A percentile compares a stretch with the other conserved stretches of the same genome.
phyloP scores from a whole-genome alignment of 2,329 filamentous ascomycete genomes.

The Colletotrichum lindemuthianum region DNA sequence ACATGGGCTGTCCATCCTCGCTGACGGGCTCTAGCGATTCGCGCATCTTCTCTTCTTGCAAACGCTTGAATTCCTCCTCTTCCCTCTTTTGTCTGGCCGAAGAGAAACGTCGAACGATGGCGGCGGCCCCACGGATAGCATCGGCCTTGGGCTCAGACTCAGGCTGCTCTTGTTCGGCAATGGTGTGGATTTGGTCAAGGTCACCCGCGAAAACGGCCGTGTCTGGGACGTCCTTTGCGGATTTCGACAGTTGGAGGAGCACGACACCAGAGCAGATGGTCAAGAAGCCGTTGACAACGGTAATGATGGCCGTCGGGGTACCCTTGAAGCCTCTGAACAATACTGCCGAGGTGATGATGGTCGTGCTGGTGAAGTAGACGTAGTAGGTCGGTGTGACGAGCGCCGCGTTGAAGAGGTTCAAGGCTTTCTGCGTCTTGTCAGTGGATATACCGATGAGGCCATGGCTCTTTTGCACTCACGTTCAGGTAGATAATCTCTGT shows the following conservation, averaged over 20 bases:
- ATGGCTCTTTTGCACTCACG: constrained; percentile 65
- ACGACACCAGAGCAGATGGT: constrained; percentile 94
- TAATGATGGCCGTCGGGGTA: constrained; percentile 80
- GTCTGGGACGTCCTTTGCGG: constrained; percentile 96
- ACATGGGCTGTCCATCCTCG: constrained; percentile 75
- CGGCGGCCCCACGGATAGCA: constrained; percentile 89
- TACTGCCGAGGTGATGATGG: constrained; percentile 92
- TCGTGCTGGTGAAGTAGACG: constrained; percentile 96
- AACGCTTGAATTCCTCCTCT: constrained; percentile 78
- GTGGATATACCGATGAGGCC: constrained; percentile 32
- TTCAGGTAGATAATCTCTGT: constrained; percentile 97
- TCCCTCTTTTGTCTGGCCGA: constrained; percentile 80
- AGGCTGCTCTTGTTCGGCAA: constrained; percentile 94
- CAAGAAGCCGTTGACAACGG: constrained; percentile 92
- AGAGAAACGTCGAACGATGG: constrained; percentile 87
- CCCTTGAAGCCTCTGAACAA: constrained; percentile 96
- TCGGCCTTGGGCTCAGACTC: constrained; percentile 97
- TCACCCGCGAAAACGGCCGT: constrained; percentile 91
- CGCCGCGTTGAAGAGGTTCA: constrained; percentile 96
- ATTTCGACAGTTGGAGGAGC: constrained; percentile 94
- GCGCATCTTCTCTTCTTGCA: constrained; percentile 80
- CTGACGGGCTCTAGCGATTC: constrained; percentile 78
- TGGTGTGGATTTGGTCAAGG: constrained; percentile 93
- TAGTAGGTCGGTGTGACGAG: constrained; percentile 99
- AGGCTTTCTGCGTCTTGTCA: constrained; percentile 82